phyloP scores from a whole-genome alignment of 768 basidiomycete species.

The Hydnomerulius pinastri region DNA sequence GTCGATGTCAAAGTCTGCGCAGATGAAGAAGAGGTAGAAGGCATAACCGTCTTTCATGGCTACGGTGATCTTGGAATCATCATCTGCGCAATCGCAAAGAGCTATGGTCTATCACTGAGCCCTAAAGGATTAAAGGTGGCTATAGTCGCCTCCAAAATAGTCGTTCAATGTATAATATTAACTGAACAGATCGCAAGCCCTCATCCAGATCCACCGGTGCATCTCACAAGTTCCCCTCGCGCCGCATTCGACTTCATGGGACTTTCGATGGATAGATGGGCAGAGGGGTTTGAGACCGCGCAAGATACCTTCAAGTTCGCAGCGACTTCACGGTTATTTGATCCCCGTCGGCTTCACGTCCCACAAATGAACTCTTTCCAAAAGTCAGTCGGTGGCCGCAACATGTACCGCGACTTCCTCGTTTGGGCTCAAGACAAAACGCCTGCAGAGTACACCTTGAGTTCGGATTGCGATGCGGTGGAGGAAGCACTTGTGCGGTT shows the following conservation, averaged over 20 bases:
- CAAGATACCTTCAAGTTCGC: slow-evolving; percentile 61
- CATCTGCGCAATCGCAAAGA: slow-evolving; percentile 54
- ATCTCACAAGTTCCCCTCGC: slow-evolving; percentile 51
- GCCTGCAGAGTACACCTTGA: slow-evolving; percentile 11
- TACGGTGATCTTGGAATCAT: slow-evolving; percentile 79
- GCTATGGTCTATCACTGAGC: slow-evolving; percentile 51
- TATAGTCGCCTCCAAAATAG: neutral
- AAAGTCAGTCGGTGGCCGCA: slow-evolving; percentile 47
- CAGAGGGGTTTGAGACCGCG: slow-evolving; percentile 55
- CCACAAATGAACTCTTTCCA: slow-evolving; percentile 37
- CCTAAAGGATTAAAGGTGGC: slow-evolving; percentile 60
- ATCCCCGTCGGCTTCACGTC: slow-evolving; percentile 38
- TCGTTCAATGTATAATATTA: slow-evolving; percentile 20
- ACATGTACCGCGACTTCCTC: slow-evolving; percentile 63
- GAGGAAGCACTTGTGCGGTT: slow-evolving; percentile 55
- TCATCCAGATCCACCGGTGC: slow-evolving; percentile 40
- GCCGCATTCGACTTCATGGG: slow-evolving; percentile 58
- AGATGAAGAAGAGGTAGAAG: slow-evolving; percentile 50
- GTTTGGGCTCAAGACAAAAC: slow-evolving; percentile 42
- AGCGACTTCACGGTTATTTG: slow-evolving; percentile 53
- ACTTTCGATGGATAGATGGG: slow-evolving; percentile 53
- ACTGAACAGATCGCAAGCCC: slow-evolving; percentile 31
- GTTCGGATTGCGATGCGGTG: slow-evolving; percentile 21
- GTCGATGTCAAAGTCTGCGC: slow-evolving; percentile 66
- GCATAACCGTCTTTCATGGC: slow-evolving; percentile 55